Evolutionary conservation across 1,284 basidiomycete species (phyloP), one percentile per base, ranked within the genome.

Genomic region (Rugosomyces carneus): DNA sequence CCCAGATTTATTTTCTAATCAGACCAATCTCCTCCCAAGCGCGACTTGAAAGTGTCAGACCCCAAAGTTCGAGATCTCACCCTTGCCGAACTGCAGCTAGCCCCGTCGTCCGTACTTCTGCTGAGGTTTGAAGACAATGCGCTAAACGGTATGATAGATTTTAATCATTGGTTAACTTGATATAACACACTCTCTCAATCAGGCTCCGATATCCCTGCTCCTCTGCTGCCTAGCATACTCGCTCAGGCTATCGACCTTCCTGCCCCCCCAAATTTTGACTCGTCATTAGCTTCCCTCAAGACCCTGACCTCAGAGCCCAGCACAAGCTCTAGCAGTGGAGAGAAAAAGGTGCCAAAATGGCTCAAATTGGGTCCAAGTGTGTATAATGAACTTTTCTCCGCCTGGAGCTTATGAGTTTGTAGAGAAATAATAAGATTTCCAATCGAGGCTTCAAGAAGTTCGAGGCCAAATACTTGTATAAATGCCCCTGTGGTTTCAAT

Each of bases 11-110:
- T 15, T 16, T 39, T 27, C 27, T 51, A 9, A n/a, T 16, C 52
- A 89, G 89, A 88, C 64, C 87, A 91, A 59, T 63, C 70, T 51
- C 90, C 89, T 9, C 91, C 91, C 0, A 82, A 80, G 55, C 78
- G 82, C 26, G 92, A 95, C 48, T 73, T 91, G 54, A 85, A 80
- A 52, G 84, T 88, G 11, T 85, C 81, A 3, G 89, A 93, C 58
- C 75, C 77, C 5, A 68, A 72, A 42, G 78, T 89, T 20, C 79
- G 78, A 53, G 78, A 85, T 53, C 72, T 83, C 45, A 76, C 74
- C 7, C 69, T 94, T 1, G 66, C 71, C 0, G 77, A 91, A 42
- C 72, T 94, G 7, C 78, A 87, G 16, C 70, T 94, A 24, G 80
- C 89, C 0, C 91, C 92, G 0, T 83, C 86, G 1, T 88, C 89